Conservation (phyloP, 176 grass and related monocot species). For the Puya raimondii region DNA sequence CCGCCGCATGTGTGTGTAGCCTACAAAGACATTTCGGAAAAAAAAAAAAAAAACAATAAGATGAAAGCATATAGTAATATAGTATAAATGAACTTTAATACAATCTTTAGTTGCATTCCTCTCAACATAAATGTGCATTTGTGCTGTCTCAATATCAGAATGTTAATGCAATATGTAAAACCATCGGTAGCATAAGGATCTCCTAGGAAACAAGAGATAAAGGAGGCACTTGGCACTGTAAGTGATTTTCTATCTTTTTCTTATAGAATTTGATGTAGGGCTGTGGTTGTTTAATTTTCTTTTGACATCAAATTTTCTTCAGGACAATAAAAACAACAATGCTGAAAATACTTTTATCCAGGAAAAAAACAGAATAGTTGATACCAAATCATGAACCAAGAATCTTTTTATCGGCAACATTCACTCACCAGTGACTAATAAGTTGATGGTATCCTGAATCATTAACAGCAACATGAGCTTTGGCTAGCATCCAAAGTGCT, state of each 20-base stretch:
- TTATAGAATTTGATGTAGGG: too few species aligned
- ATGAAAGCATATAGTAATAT: not conserved
- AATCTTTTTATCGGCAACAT: not conserved
- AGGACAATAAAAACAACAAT: too few species aligned
- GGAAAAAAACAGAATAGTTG: not conserved
- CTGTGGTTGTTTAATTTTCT: too few species aligned
- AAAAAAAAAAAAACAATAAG: not conserved
- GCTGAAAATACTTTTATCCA: conserved; percentile 7
- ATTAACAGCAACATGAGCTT: conserved; percentile 74
- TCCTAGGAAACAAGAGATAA: too few species aligned
- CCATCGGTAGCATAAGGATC: too few species aligned
- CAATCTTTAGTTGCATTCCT: too few species aligned
- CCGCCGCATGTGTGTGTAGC: conserved; percentile 73
- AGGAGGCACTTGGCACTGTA: too few species aligned
- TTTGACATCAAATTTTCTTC: too few species aligned
- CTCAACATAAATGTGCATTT: too few species aligned
- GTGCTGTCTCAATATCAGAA: too few species aligned
- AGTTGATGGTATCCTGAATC: conserved; percentile 98
- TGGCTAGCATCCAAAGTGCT: conserved; percentile 68
- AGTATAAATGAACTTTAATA: not conserved
- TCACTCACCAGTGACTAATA: conserved; percentile 83
- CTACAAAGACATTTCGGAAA: conserved; percentile 5
- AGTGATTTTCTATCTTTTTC: too few species aligned
- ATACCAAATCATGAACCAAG: not conserved
- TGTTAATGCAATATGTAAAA: too few species aligned